Evolutionary conservation across 2,329 filamentous ascomycete genomes (phyloP).

Genomic region (Ceratocystis papillata): DNA sequence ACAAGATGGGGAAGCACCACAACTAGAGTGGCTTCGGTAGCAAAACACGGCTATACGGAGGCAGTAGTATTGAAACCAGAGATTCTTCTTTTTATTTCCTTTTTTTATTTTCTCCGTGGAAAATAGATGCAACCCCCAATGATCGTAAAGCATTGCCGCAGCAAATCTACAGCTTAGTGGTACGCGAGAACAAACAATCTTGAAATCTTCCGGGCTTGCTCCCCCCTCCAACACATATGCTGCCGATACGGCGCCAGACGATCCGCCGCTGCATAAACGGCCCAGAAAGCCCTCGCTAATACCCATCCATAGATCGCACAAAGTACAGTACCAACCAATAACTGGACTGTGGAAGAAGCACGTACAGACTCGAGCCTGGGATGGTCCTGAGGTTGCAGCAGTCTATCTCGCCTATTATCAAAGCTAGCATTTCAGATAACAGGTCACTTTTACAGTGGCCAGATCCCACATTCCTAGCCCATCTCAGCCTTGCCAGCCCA

Average conservation of each 20-base stretch:
- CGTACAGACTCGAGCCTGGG: no score
- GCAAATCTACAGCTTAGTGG: not conserved
- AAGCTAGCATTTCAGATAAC: not conserved
- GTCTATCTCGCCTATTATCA: no score
- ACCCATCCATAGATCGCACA: no score
- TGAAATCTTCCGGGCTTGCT: constrained; percentile 3
- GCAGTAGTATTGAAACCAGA: not conserved
- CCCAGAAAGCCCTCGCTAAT: no score
- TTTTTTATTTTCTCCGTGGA: not conserved
- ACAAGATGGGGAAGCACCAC: not conserved
- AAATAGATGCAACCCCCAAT: no score
- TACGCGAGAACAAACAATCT: not conserved
- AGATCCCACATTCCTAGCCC: not conserved
- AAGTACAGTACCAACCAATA: no score
- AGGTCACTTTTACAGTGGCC: no score
- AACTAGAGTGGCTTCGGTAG: not conserved
- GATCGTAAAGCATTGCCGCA: no score
- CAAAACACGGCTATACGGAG: not conserved
- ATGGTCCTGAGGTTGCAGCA: no score
- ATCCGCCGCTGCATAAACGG: no score
- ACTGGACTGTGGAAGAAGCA: no score
- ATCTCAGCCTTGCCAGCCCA: not conserved
- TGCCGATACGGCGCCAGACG: no score
- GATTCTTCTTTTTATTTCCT: not conserved
- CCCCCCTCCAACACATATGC: not conserved